Percentiles rank a stretch among this genome's conserved stretches.
Evolutionary conservation across 2,329 filamentous ascomycete species (phyloP).

Genomic region (Elsinoe australis): DNA sequence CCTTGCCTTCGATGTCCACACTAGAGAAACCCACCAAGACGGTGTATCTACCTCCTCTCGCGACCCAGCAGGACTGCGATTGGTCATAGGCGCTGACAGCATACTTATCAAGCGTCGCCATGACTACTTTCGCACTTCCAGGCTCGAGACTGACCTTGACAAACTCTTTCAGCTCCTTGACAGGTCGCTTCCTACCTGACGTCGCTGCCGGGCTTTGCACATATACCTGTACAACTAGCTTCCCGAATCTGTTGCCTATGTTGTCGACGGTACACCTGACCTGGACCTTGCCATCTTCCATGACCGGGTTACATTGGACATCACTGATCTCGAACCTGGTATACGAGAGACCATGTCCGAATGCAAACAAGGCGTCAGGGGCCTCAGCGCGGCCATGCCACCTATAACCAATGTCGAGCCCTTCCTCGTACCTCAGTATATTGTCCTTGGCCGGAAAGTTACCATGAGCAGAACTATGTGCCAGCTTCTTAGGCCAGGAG

Average conservation of each 20-base stretch:
- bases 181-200: slow-evolving; percentile 49
- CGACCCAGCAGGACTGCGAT: slow-evolving; percentile 55
- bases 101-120: slow-evolving; percentile 54
- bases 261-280: slow-evolving; percentile 48
- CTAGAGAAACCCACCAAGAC: slow-evolving; percentile 52
- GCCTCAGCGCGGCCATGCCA: slow-evolving; percentile 63
- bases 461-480: slow-evolving; percentile 49
- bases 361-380: slow-evolving; percentile 67
- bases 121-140: slow-evolving; percentile 50
- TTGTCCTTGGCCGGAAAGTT: slow-evolving; percentile 49
- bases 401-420: slow-evolving; percentile 77
- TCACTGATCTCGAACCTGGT: slow-evolving; percentile 44
- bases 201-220: slow-evolving; percentile 54
- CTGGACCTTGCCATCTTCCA: neutral
- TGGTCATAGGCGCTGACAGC: slow-evolving; percentile 65
- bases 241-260: slow-evolving; percentile 49
- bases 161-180: slow-evolving; percentile 65
- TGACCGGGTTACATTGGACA: neutral
- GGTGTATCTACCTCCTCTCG: slow-evolving; percentile 58
- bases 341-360: slow-evolving; percentile 76
- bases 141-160: slow-evolving; percentile 54
- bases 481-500: slow-evolving; percentile 63
- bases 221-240: slow-evolving; percentile 62
- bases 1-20: neutral
- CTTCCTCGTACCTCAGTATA: slow-evolving; percentile 63